phyloP scores from a whole-genome alignment of 2,329 filamentous ascomycete species.

The Xylaria sp. region DNA sequence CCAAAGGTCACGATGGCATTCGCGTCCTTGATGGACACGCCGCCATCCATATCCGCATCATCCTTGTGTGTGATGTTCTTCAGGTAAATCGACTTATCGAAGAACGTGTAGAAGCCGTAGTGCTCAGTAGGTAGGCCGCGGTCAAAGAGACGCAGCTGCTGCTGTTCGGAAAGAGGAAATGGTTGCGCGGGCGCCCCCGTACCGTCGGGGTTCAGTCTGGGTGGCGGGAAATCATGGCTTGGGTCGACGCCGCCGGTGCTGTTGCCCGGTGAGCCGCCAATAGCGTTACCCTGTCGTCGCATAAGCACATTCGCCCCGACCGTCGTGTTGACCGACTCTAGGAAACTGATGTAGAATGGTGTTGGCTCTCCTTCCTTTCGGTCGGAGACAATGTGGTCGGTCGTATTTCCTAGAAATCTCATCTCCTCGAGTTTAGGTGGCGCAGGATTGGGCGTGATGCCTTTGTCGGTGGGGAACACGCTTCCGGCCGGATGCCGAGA shows the following conservation, averaged over 20 bases:
- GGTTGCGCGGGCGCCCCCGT: constrained; percentile 67
- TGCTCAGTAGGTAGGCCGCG: constrained; percentile 75
- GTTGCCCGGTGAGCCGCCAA: constrained; percentile 18
- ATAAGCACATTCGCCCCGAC: constrained; percentile 29
- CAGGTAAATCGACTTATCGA: constrained; percentile 79
- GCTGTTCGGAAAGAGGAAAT: constrained; percentile 63
- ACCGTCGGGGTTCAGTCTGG: constrained; percentile 60
- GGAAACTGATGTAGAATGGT: constrained; percentile 73
- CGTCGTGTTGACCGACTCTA: constrained; percentile 26
- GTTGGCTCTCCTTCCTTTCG: constrained; percentile 79
- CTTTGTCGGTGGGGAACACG: constrained; percentile 23
- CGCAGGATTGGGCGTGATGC: constrained; percentile 48
- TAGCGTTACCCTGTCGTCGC: constrained; percentile 30
- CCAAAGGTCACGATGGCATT: constrained; percentile 53
- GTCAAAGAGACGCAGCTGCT: constrained; percentile 81
- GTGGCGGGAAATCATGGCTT: constrained; percentile 55
- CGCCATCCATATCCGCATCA: constrained; percentile 50
- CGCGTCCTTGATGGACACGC: constrained; percentile 48
- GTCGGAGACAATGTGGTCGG: constrained; percentile 61
- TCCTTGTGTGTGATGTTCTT: constrained; percentile 30
- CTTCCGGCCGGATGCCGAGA: constrained; percentile 5
- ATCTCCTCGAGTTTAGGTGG: constrained; percentile 64
- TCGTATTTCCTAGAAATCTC: constrained; percentile 78
- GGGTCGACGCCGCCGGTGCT: constrained; percentile 39
- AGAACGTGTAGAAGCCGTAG: constrained; percentile 93